Percentiles rank a stretch among this genome's conserved stretches.
Evolutionary conservation across 2,329 filamentous ascomycete species (phyloP).

Genomic region (Phaeosphaeria sp.): DNA sequence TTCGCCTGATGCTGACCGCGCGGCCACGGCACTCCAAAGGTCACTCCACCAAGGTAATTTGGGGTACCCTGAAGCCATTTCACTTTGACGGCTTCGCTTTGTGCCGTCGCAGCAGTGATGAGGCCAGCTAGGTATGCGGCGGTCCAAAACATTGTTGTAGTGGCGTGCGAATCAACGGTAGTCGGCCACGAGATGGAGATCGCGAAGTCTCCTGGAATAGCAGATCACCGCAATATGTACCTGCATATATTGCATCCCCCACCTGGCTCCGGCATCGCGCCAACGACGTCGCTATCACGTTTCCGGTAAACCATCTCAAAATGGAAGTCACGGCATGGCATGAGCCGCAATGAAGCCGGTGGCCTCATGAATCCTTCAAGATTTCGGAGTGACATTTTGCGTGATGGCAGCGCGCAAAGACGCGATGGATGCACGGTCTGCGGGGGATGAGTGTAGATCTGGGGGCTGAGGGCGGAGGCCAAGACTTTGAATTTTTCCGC

Average conservation of each 20-base stretch:
- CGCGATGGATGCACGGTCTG: not conserved
- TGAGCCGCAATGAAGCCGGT: constrained; percentile 18
- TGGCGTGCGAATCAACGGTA: not conserved
- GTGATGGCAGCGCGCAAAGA: not conserved
- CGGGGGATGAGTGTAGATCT: constrained; percentile 2
- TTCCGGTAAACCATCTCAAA: constrained; percentile 20
- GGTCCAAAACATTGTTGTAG: constrained; percentile 2
- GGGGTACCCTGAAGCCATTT: constrained; percentile 41
- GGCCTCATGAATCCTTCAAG: constrained; percentile 5
- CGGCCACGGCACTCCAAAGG: constrained; percentile 51
- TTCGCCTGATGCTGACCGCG: constrained; percentile 47
- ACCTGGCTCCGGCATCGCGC: constrained; percentile 14
- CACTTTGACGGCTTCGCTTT: constrained; percentile 31
- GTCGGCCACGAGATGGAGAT: not conserved
- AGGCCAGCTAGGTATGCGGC: constrained; percentile 23
- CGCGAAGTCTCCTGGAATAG: not conserved
- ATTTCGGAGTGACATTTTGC: not conserved
- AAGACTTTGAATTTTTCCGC: not conserved
- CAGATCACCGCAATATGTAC: constrained; percentile 14
- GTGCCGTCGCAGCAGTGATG: constrained; percentile 19
- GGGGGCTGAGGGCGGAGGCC: not conserved
- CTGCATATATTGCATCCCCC: constrained; percentile 5
- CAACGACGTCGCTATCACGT: constrained; percentile 18
- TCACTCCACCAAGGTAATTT: constrained; percentile 40
- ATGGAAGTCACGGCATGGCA: constrained; percentile 13